Evolutionary conservation across 1,139 yeast genomes (phyloP).

Genomic region (Nakaseomyces glabratus): DNA sequence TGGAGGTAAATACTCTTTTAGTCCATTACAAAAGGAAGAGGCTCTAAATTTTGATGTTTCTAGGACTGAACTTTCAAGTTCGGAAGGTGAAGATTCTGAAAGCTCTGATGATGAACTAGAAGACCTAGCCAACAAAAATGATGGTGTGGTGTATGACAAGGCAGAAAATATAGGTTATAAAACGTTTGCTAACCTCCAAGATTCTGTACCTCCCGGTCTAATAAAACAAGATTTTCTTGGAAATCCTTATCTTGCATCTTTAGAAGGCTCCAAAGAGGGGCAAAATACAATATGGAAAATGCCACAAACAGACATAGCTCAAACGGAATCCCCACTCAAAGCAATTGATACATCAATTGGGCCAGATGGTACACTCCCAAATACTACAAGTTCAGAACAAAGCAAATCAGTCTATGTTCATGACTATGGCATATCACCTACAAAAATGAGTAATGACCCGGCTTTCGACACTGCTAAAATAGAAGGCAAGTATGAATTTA

Average conservation of each 20-base stretch:
- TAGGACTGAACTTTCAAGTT: slow-evolving; percentile 26
- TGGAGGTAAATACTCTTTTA: slow-evolving; percentile 69
- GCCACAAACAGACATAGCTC: slow-evolving; percentile 16
- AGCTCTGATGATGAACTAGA: slow-evolving; percentile 19
- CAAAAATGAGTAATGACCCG: slow-evolving; percentile 1
- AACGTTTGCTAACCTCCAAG: slow-evolving; percentile 12
- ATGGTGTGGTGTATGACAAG: slow-evolving; percentile 12
- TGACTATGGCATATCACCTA: not conserved
- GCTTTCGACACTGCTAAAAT: not conserved
- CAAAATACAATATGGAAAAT: slow-evolving; percentile 24
- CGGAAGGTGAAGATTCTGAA: slow-evolving; percentile 31
- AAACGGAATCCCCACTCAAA: slow-evolving; percentile 19
- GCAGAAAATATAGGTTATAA: slow-evolving; percentile 17
- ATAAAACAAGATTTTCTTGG: slow-evolving; percentile 10
- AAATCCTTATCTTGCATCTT: not conserved
- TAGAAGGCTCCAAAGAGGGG: slow-evolving; percentile 14
- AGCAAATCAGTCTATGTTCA: not conserved
- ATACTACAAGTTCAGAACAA: not conserved
- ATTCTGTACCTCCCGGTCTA: slow-evolving; percentile 15
- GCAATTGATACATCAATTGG: slow-evolving; percentile 11
- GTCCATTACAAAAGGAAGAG: slow-evolving; percentile 27
- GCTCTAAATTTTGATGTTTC: slow-evolving; percentile 28
- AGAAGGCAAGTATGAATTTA: slow-evolving; percentile 1
- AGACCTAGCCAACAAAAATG: not conserved
- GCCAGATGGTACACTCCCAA: slow-evolving; percentile 4